Evolutionary conservation across 129 eudicot genomes (phyloP).

Genomic region (Arctium minus): DNA sequence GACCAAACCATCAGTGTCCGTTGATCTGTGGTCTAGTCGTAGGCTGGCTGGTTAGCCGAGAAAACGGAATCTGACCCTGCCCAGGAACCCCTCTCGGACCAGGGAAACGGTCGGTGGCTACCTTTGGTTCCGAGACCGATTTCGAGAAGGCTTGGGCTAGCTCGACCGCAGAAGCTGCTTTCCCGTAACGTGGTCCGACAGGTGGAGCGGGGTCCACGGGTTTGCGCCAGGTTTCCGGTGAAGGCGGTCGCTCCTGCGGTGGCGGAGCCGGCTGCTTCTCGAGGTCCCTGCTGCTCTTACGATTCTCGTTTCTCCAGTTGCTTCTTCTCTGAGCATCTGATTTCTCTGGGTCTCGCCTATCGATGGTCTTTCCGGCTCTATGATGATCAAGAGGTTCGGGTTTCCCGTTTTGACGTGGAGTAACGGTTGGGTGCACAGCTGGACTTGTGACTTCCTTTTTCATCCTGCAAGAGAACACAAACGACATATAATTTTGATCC

Average conservation of each 20-base stretch:
- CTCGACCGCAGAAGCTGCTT: constrained; percentile 89
- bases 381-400: constrained; percentile 46
- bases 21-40: constrained; percentile 71
- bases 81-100: constrained; percentile 59
- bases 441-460: constrained; percentile 38
- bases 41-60: constrained; percentile 64
- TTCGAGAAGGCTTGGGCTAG: constrained; percentile 87
- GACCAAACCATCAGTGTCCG: constrained; percentile 51
- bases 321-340: constrained; percentile 62
- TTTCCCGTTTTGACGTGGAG: constrained; percentile 49
- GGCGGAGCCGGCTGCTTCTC: constrained; percentile 55
- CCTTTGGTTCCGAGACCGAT: constrained; percentile 66
- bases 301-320: constrained; percentile 69
- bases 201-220: constrained; percentile 58
- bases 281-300: constrained; percentile 50
- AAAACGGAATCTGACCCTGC: constrained; percentile 72
- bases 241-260: constrained; percentile 81
- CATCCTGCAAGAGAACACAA: constrained; percentile 33
- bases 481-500: not conserved
- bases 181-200: constrained; percentile 57
- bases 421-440: constrained; percentile 33
- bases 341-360: constrained; percentile 56
- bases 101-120: constrained; percentile 44
- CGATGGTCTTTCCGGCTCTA: constrained; percentile 38
- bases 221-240: constrained; percentile 98